Evolutionary conservation across 768 basidiomycete species (phyloP).

Genomic region (Lactifluus hygrophoroides): DNA sequence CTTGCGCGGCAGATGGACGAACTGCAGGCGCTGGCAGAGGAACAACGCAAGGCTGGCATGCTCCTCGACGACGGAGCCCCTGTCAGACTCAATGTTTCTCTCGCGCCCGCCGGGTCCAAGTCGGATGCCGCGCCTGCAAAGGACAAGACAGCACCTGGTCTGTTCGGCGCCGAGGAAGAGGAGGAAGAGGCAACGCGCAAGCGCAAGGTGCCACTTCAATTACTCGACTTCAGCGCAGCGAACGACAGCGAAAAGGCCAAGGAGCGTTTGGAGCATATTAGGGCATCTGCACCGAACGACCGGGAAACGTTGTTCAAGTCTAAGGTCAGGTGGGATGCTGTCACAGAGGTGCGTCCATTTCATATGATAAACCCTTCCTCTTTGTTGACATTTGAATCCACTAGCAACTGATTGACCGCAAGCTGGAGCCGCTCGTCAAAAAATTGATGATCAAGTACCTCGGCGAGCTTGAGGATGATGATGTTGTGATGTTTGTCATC

Average conservation of each 20-base stretch:
- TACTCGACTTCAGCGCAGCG: conserved; percentile 81
- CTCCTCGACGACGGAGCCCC: conserved; percentile 88
- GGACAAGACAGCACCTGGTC: conserved; percentile 38
- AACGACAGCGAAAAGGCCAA: conserved; percentile 72
- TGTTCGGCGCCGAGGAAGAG: conserved; percentile 82
- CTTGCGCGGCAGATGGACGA: conserved; percentile 92
- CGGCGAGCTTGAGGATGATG: conserved; percentile 89
- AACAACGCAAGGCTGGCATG: conserved; percentile 86
- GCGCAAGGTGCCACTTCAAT: conserved; percentile 78
- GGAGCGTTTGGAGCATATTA: conserved; percentile 74
- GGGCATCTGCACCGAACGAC: conserved; percentile 63
- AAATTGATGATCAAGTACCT: conserved; percentile 79
- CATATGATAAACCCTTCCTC: not conserved
- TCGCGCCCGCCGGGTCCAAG: conserved; percentile 38
- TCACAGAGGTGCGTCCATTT: conserved; percentile 61
- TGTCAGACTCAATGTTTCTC: conserved; percentile 75
- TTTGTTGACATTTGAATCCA: conserved; percentile 16
- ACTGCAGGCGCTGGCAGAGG: conserved; percentile 84
- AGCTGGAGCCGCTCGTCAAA: conserved; percentile 79
- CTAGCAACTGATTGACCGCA: conserved; percentile 73
- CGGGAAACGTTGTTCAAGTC: conserved; percentile 72
- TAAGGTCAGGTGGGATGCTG: conserved; percentile 86
- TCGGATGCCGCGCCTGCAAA: conserved; percentile 34
- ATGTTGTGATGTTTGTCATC: conserved; percentile 87
- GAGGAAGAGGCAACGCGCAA: conserved; percentile 73